A percentile compares a stretch with the other conserved stretches of the same genome.
phyloP scores from a whole-genome alignment of 2,329 filamentous ascomycete species.

The Apiospora rasikravindrae region DNA sequence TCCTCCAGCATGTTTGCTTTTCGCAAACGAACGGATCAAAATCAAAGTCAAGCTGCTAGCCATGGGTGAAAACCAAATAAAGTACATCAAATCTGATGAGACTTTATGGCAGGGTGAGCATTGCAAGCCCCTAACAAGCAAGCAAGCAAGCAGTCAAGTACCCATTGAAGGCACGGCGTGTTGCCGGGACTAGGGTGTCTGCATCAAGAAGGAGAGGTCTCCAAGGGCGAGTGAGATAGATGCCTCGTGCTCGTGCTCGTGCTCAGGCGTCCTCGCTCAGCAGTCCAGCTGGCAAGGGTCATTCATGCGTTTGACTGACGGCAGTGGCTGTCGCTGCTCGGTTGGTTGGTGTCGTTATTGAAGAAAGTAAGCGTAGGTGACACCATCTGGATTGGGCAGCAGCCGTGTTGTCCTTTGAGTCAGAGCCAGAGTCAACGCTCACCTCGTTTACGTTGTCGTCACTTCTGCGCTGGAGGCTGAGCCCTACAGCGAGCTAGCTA shows the following conservation, averaged over 20 bases:
- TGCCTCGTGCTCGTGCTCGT: not conserved
- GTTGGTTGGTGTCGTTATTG: not conserved
- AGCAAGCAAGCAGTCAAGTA: constrained; percentile 9
- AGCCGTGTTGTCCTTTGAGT: constrained; percentile 1
- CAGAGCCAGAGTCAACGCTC: not conserved
- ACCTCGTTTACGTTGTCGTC: constrained; percentile 2
- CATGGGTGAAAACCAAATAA: constrained; percentile 11
- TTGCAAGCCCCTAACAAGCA: constrained; percentile 2
- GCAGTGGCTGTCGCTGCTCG: not conserved
- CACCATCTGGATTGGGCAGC: not conserved
- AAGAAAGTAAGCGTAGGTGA: not conserved
- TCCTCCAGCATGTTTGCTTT: constrained; percentile 12
- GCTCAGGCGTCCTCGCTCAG: not conserved
- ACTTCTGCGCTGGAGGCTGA: not conserved
- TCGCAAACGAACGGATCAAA: constrained; percentile 6
- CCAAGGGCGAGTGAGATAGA: not conserved
- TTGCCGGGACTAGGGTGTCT: constrained; percentile 6
- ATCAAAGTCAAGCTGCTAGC: constrained; percentile 15
- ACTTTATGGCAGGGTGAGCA: not conserved
- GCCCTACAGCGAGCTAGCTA: not conserved
- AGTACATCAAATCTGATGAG: constrained; percentile 1
- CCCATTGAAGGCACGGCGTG: not conserved
- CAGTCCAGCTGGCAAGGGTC: not conserved
- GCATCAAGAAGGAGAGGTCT: not conserved
- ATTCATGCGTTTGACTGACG: not conserved